These are phyloP conservation scores for Neonectria faginata DNA, from an alignment of 2,329 filamentous ascomycete species.

Conservation along the genomic window DNA sequence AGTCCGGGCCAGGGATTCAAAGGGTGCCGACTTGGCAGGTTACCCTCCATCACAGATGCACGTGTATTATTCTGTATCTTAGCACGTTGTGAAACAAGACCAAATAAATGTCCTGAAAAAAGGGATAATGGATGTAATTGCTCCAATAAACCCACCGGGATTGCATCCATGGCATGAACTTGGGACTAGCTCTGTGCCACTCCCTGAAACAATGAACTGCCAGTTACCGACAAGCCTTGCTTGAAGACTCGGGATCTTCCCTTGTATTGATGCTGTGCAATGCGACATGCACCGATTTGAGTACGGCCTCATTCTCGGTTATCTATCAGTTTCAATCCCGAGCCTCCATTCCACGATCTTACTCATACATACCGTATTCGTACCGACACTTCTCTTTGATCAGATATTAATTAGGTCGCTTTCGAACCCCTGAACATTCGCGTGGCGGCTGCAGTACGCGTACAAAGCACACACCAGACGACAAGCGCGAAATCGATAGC, in stretches of 20 bases:
- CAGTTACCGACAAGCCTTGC: too few species aligned
- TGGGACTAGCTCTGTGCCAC: neutral
- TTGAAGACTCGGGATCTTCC: too few species aligned
- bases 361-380: neutral
- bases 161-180: neutral
- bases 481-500: neutral
- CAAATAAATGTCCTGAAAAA: constrained; percentile 7
- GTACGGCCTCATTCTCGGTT: neutral
- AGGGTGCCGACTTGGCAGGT: neutral
- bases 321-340: neutral
- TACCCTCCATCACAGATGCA: constrained; percentile 13
- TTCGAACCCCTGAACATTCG: neutral
- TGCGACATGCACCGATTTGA: neutral
- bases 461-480: neutral
- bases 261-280: neutral
- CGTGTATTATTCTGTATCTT: constrained; percentile 23
- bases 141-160: neutral
- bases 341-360: neutral
- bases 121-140: neutral
- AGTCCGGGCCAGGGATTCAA: neutral
- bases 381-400: neutral
- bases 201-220: neutral
- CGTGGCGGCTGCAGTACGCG: neutral
- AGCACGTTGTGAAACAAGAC: constrained; percentile 20
- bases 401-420: too few species aligned